phyloP scores from a whole-genome alignment of 164 flowering plant genomes.

The Vitis rupestris region DNA sequence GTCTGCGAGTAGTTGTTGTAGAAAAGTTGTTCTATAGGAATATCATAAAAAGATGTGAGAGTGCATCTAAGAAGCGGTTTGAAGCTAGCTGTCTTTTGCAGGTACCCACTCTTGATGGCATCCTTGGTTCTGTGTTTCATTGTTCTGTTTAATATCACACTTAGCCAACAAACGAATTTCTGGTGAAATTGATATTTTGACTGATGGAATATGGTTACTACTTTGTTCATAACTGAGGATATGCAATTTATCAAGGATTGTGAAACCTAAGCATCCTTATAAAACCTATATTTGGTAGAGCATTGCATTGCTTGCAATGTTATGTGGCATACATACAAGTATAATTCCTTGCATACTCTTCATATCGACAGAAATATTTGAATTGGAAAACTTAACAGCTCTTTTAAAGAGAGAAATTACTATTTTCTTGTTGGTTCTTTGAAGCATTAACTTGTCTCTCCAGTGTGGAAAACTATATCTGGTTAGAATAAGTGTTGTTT shows the following conservation, averaged over 20 bases:
- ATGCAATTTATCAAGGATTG: not conserved
- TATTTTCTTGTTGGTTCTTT: not conserved
- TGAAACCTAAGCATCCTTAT: too few species aligned
- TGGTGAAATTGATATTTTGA: not conserved
- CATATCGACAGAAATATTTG: too few species aligned
- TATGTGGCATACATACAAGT: too few species aligned
- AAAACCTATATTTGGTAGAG: not conserved
- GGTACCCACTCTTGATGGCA: constrained; percentile 36
- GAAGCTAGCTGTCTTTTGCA: constrained; percentile 73
- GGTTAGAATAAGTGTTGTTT: not conserved
- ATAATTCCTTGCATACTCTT: too few species aligned
- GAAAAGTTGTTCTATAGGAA: constrained; percentile 65
- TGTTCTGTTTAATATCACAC: not conserved
- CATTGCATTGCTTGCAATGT: not conserved
- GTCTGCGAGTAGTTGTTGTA: constrained; percentile 58
- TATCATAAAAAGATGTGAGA: constrained; percentile 46
- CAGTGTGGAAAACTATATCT: not conserved
- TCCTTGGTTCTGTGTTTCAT: constrained; percentile 3
- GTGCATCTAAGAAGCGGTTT: constrained; percentile 48
- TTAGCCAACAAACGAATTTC: not conserved
- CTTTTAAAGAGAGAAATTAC: too few species aligned
- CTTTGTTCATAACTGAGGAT: not conserved
- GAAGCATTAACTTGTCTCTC: not conserved
- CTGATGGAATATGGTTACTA: not conserved
- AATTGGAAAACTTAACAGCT: too few species aligned